Percentiles rank a stretch among this genome's conserved stretches.
These are phyloP conservation scores for Isatis lusitanica DNA, from an alignment of 441 rosid genomes.

Conservation along the genomic window DNA sequence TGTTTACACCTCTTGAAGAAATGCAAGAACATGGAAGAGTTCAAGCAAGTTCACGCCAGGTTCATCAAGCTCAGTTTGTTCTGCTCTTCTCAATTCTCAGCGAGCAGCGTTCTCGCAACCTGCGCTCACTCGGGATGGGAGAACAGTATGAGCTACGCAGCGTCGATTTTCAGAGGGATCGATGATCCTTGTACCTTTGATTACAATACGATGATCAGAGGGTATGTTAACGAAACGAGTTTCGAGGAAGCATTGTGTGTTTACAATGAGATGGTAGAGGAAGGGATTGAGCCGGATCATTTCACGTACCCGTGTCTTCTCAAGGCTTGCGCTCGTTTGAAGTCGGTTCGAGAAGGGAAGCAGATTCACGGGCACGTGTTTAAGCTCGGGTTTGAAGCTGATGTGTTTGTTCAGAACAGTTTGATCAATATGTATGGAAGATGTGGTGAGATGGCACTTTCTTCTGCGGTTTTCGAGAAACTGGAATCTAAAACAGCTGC, in stretches of 20 bases:
- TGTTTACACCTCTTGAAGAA: conserved; percentile 55
- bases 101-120: conserved; percentile 53
- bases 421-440: conserved; percentile 46
- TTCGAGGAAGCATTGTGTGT: conserved; percentile 48
- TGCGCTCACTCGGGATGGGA: conserved; percentile 66
- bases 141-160: conserved; percentile 66
- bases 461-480: conserved; percentile 40
- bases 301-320: conserved; percentile 67
- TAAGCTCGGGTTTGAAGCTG: conserved; percentile 40
- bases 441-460: conserved; percentile 37
- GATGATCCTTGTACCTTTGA: conserved; percentile 60
- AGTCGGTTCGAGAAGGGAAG: conserved; percentile 45
- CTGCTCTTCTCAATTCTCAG: conserved; percentile 48
- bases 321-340: conserved; percentile 57
- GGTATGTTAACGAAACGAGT: conserved; percentile 42
- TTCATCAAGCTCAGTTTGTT: conserved; percentile 61
- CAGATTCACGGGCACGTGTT: conserved; percentile 45
- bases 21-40: conserved; percentile 61
- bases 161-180: conserved; percentile 53
- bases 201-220: conserved; percentile 64
- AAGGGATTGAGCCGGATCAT: conserved; percentile 54
- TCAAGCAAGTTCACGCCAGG: conserved; percentile 63
- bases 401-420: conserved; percentile 44
- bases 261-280: conserved; percentile 59
- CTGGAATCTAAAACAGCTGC: conserved; percentile 47